Base-by-base conservation (phyloP, 1,139 yeast species). In the Yamadazyma triangularis region DNA sequence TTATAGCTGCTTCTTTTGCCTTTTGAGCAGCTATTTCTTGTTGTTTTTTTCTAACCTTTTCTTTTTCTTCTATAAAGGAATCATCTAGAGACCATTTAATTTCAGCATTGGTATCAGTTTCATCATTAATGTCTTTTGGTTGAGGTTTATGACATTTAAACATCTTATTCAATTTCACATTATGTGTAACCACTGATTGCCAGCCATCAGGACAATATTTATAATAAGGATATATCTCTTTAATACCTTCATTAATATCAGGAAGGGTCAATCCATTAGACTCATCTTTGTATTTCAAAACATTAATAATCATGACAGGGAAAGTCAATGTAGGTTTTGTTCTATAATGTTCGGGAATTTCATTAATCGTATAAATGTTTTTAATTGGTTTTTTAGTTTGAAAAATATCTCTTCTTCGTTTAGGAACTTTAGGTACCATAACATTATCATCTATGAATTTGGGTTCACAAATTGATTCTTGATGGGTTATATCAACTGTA, bases 161-260 rank as follows among this genome's bases (percentile, higher is more conserved):
- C 7, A 89, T 79, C 57, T 87, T 87, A 57, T 88, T 88, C 43
- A 87, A 67, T 15, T 89, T 82, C 26, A 91, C 67, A 47, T 87
- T 88, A 58, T 91, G 98, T 28, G 93, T 73, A 11, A 91, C 94
- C 1, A 94, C 77, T 50, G 86, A 81, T 59, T 91, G 98, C 99
- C 99, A 91, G 2, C 97, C 97, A 54, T 88, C 95, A 1, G 94
- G 88, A 50, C 96, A 88, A 58, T 86, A 91, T 50, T 81, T 76
- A 58, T 86, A 91, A 57, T 85, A 91, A 2, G 97, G 98, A 54
- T 84, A 89, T 8, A 83, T 60, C 25, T 86, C 95, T 51, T 84
- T 84, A 31, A 91, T 86, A 2, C 88, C 86, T 33, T 83, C 85
- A 53, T 86, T 82, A 27, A 91, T 86, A 43, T 88, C 96, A 9